Evolutionary conservation across 371 early-diverging fungal genomes (phyloP), one percentile per base, ranked within the genome.

Genomic region (Apophysomyces trapeziformis): DNA sequence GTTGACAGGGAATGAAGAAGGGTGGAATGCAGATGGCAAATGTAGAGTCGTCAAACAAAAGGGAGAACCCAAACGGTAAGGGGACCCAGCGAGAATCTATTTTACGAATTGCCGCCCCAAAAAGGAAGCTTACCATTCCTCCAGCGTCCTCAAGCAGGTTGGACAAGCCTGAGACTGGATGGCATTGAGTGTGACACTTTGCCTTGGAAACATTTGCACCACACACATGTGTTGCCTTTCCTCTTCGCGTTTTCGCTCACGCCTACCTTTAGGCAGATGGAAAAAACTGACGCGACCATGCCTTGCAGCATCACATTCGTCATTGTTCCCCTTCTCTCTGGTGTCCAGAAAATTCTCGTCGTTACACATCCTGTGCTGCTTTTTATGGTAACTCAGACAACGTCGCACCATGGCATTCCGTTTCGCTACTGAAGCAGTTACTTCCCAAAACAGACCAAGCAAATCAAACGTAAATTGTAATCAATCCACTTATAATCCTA

Each of bases 171-270:
- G 54, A 50, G 54, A 50, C 21, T 50, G 35, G 54, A 26, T 50
- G 54, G 54, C 54, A 50, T 50, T 50, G 54, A 50, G 54, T 50
- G 54, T 50, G 54, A 50, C 54, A 50, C 54, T 50, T 50, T 50
- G 54, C 54, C 54, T 50, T 50, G 54, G 54, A 50, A 50, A 50
- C 54, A 50, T 50, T 50, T 50, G 54, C 54, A 50, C 21, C 54
- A 50, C 54, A 50, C 54, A 50, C 54, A 50, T 50, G 54, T 50
- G 54, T 2, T 50, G 54, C 54, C 54, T 50, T 50, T 50, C 54
- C 54, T 50, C 54, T 50, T 50, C 54, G 54, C 54, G 54, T 50
- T 50, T 8, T 26, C 11, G 21, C 54, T 50, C 54, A 50, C 54
- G 54, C 54, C n/a, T 8, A 50, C 54, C 11, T 35, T 45, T 50